Conservation (phyloP, 306 rosid genomes). For the Cucurbita ficifolia region DNA sequence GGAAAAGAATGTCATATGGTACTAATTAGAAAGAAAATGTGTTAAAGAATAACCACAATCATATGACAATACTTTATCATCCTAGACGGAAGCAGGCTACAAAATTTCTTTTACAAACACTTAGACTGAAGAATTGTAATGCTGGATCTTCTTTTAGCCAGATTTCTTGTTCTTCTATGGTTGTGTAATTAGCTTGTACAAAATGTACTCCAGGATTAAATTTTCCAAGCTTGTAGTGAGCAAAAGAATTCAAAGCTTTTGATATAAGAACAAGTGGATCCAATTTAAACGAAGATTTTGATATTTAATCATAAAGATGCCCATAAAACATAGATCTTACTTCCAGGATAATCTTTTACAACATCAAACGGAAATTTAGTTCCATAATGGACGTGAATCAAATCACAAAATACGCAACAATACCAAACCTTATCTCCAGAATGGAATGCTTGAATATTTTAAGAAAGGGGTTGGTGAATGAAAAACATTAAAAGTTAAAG, state of each 20-base stretch:
- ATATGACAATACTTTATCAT: not conserved
- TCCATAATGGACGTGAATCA: not conserved
- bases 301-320: not conserved
- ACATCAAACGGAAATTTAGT: not conserved
- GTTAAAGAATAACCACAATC: not conserved
- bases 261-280: not conserved
- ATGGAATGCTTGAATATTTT: not conserved
- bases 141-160: not conserved
- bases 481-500: not conserved
- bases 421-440: not conserved
- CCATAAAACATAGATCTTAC: too few relatives aligned
- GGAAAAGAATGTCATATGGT: not conserved
- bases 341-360: not conserved
- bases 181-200: not conserved
- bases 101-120: not conserved
- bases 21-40: not conserved
- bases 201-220: not conserved
- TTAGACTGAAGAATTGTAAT: not conserved
- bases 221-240: not conserved
- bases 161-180: not conserved
- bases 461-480: not conserved
- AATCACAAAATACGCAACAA: not conserved
- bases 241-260: not conserved
- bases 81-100: not conserved
- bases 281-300: not conserved